Percentiles rank a stretch among this genome's conserved stretches.
These are phyloP conservation scores for Arabis alpina DNA, from an alignment of 345 rosid genomes.

Conservation along the genomic window DNA sequence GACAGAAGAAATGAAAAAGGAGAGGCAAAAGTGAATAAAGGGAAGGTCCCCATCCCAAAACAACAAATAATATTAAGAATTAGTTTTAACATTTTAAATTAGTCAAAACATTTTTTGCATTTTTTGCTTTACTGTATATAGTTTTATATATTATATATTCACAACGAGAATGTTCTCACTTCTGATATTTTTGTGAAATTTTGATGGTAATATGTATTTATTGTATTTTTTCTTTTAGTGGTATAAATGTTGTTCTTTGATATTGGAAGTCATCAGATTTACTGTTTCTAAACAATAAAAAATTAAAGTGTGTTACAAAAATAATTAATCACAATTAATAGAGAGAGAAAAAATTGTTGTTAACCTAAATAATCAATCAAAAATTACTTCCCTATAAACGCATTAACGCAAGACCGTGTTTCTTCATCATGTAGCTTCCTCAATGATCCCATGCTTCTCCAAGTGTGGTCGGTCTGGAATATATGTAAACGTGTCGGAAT, in stretches of 20 bases:
- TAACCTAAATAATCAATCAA: slow-evolving; percentile 18
- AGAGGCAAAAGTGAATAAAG: slow-evolving; percentile 40
- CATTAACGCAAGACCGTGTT: slow-evolving; percentile 27
- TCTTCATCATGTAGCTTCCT: slow-evolving; percentile 38
- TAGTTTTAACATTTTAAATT: not conserved
- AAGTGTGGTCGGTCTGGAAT: slow-evolving; percentile 43
- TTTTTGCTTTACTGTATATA: too few relatives aligned
- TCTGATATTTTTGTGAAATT: not conserved
- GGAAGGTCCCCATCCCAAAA: slow-evolving; percentile 38
- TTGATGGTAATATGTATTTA: not conserved
- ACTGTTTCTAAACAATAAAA: not conserved
- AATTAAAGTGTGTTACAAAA: not conserved
- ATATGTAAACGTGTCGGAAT: slow-evolving; percentile 13
- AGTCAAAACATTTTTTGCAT: not conserved
- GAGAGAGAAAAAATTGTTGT: not conserved
- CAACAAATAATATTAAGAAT: slow-evolving; percentile 18
- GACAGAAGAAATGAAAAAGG: slow-evolving; percentile 23
- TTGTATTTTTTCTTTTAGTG: not conserved
- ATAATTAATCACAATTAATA: not conserved
- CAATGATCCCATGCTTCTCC: slow-evolving; percentile 44
- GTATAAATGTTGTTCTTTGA: not conserved
- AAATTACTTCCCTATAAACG: not conserved
- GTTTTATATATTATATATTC: not conserved
- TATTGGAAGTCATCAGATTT: not conserved
- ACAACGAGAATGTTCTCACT: not conserved